A percentile compares a stretch with the other conserved stretches of the same genome.
Conservation (phyloP, 176 grass and related monocot genomes). For the Phyllostachys edulis region DNA sequence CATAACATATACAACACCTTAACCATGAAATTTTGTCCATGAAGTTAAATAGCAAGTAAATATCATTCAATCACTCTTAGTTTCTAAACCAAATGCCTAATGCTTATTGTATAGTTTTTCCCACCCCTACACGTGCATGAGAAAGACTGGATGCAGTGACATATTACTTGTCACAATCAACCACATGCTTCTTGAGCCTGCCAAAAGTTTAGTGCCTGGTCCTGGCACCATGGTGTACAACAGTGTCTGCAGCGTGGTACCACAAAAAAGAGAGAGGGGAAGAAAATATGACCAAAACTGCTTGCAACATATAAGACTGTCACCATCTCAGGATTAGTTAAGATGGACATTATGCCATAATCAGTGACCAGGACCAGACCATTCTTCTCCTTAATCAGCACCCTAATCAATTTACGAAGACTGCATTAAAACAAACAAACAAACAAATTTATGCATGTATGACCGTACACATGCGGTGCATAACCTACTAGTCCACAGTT, state of each 20-base stretch:
- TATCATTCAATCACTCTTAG: background rate
- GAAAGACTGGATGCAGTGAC: background rate
- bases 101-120: background rate
- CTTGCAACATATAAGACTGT: too few species aligned
- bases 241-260: too few species aligned
- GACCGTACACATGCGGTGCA: background rate
- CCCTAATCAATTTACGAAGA: background rate
- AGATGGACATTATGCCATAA: background rate
- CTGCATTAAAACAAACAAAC: slow-evolving; percentile 11
- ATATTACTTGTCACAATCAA: slow-evolving; percentile 34
- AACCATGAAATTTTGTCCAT: background rate
- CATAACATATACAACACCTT: too few species aligned
- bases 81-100: background rate
- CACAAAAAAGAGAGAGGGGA: too few species aligned
- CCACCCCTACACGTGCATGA: too few species aligned
- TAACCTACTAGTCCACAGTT: background rate
- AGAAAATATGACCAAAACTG: too few species aligned
- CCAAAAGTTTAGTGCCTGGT: background rate
- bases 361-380: slow-evolving; percentile 9
- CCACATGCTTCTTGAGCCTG: slow-evolving; percentile 28
- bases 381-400: slow-evolving; percentile 6
- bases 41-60: background rate
- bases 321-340: background rate
- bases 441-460: slow-evolving; percentile 1
- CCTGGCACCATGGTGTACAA: slow-evolving; percentile 9